These are phyloP conservation scores for Xylaria polymorpha DNA, from an alignment of 2,329 filamentous ascomycete species.

Conservation along the genomic window DNA sequence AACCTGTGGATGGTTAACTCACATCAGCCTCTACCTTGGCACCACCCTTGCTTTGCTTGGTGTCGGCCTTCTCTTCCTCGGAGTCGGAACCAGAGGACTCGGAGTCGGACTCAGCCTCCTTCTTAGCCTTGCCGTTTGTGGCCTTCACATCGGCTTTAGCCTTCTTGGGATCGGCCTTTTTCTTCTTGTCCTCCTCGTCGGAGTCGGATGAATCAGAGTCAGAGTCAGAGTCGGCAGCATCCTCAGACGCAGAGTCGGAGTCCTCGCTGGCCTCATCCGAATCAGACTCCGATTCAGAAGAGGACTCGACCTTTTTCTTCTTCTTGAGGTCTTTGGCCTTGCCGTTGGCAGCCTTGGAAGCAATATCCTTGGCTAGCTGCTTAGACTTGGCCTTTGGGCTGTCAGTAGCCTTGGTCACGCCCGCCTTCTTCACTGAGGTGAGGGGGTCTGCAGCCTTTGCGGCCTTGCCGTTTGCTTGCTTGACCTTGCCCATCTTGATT, in stretches of 20 bases:
- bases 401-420: conserved; percentile 74
- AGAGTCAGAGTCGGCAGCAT: conserved; percentile 48
- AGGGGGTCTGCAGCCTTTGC: conserved; percentile 63
- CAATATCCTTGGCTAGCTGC: conserved; percentile 70
- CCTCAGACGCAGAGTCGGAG: conserved; percentile 38
- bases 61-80: conserved; percentile 46
- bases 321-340: conserved; percentile 55
- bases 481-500: conserved; percentile 73
- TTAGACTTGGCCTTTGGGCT: conserved; percentile 75
- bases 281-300: conserved; percentile 53
- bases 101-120: conserved; percentile 50
- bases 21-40: conserved; percentile 49
- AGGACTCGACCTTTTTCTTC: conserved; percentile 54
- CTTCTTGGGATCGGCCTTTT: conserved; percentile 50
- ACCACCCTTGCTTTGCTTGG: conserved; percentile 44
- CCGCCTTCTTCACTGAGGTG: conserved; percentile 71
- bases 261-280: conserved; percentile 44
- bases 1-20: conserved; percentile 33
- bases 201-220: conserved; percentile 42
- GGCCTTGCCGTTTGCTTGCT: conserved; percentile 68
- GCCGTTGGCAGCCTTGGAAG: conserved; percentile 58
- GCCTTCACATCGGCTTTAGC: conserved; percentile 47
- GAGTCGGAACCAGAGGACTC: conserved; percentile 51
- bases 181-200: conserved; percentile 47
- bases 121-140: conserved; percentile 50